A percentile compares a stretch with the other conserved stretches of the same genome.
phyloP scores from a whole-genome alignment of 805 yeast species.

The Henningerozyma blattae region DNA sequence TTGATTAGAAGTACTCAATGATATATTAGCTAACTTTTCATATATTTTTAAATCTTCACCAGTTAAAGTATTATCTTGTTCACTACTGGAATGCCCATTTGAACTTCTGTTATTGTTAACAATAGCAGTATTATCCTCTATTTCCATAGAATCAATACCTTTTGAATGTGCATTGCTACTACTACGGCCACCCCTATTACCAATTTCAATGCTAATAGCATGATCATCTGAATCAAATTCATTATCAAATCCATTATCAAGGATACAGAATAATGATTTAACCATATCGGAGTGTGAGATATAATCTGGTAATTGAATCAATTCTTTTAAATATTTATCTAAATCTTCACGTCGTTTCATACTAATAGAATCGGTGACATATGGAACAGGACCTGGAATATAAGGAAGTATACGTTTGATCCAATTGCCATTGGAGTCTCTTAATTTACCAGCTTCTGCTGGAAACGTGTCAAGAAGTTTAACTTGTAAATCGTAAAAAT shows the following conservation, averaged over 20 bases:
- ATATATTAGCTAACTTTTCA: constrained; percentile 16
- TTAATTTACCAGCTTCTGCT: constrained; percentile 71
- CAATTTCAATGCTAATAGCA: constrained; percentile 1
- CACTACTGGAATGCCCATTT: too few relatives aligned
- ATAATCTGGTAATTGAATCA: constrained; percentile 63
- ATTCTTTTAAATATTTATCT: constrained; percentile 42
- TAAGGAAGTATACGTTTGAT: constrained; percentile 75
- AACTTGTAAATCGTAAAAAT: constrained; percentile 89
- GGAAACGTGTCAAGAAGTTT: constrained; percentile 74
- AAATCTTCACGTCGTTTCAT: constrained; percentile 42
- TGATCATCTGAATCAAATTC: constrained; percentile 6
- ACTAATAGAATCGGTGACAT: constrained; percentile 69
- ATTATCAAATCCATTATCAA: constrained; percentile 25
- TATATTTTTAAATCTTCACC: constrained; percentile 22
- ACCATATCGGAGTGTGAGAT: constrained; percentile 63
- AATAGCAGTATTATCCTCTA: too few relatives aligned
- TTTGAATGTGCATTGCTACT: neutral
- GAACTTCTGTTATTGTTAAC: too few relatives aligned
- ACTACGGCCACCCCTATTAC: neutral
- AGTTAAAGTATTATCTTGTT: constrained; percentile 22
- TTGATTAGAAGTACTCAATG: constrained; percentile 8
- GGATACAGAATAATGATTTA: constrained; percentile 53
- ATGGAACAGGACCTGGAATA: constrained; percentile 92
- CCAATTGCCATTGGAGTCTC: constrained; percentile 40
- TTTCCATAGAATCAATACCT: neutral